Base-by-base conservation (phyloP, 108 stramenopile species). In the Epipyxis sp. region DNA sequence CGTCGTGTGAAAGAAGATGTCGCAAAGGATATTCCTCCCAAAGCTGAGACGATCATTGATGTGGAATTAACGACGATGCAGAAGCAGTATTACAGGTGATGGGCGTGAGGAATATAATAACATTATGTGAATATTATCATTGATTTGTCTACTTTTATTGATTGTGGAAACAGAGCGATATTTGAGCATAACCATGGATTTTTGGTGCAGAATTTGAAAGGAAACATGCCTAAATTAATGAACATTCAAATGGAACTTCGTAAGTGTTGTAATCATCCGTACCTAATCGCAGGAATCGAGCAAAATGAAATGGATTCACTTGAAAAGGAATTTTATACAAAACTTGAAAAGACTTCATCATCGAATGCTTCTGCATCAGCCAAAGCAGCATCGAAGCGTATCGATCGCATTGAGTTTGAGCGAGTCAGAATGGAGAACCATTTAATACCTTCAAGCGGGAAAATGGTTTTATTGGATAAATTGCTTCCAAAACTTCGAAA, bases 191-290 rank as follows among this genome's bases (percentile, higher is more conserved):
- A 99, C 83, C 94, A 94, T 80, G 86, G 92, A 37, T 94, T 96
- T 69, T 88, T 99, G 77, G 25, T 74, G 71, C 71, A 74, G 71
- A 74, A 46, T 44, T 77, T 77, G 57, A 78, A 81, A 1, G 84
- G 82, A 20, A 88, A 59, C 59, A 90, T 92, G 34, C 95, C 94
- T 34, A 94, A 93, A 78, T 88, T 99, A 58, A 94, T 95, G 94
- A 99, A 99, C 83, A 94, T 99, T 59, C 95, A 97, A 76, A 99
- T 97, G 96, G 96, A 99, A 79, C 87, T 99, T 42, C 90, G 98
- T 58, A 99, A 99, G 86, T 93, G 93, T 81, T 98, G 97, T 90
- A 99, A 99, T 86, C 98, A 99, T 84, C 98, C 98, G 32, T 97
- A 90, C 85, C 83, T 99, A 32, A 85, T 98, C 37, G 90, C 90